phyloP scores from a whole-genome alignment of 352 stramenopile genomes.

The Globisporangium lucens region DNA sequence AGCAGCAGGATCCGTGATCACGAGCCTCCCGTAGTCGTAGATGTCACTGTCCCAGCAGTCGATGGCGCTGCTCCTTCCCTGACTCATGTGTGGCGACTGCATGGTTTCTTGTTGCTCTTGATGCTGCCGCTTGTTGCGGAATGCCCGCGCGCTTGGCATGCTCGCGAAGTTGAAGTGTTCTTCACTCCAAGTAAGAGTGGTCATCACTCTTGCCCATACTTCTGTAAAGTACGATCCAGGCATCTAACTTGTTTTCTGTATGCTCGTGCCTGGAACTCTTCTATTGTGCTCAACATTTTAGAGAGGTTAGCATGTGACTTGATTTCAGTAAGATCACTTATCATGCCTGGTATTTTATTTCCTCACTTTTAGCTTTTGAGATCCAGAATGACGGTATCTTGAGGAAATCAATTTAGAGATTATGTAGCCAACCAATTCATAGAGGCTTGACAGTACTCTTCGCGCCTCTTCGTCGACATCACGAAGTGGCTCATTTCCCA shows the following conservation, averaged over 20 bases:
- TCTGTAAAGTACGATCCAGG: no score
- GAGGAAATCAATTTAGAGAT: no score
- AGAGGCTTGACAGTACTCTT: background rate
- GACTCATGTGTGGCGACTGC: background rate
- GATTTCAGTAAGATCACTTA: no score
- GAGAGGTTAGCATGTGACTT: no score
- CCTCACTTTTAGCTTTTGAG: no score
- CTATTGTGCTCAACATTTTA: no score
- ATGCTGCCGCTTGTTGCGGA: slow-evolving; percentile 5
- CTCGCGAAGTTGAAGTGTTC: slow-evolving; percentile 16
- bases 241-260: no score
- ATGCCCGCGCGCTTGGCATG: background rate
- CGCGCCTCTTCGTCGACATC: slow-evolving; percentile 17
- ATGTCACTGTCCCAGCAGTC: slow-evolving; percentile 32
- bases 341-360: no score
- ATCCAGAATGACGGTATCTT: no score
- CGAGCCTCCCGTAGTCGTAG: slow-evolving; percentile 46
- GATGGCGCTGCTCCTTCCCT: background rate
- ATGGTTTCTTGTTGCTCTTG: background rate
- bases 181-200: background rate
- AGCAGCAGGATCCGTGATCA: slow-evolving; percentile 36
- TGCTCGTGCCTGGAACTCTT: no score
- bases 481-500: background rate
- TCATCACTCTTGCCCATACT: no score
- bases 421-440: background rate